A percentile compares a stretch with the other conserved stretches of the same genome.
Evolutionary conservation across 768 basidiomycete species (phyloP).

Genomic region (Suillus lakei): DNA sequence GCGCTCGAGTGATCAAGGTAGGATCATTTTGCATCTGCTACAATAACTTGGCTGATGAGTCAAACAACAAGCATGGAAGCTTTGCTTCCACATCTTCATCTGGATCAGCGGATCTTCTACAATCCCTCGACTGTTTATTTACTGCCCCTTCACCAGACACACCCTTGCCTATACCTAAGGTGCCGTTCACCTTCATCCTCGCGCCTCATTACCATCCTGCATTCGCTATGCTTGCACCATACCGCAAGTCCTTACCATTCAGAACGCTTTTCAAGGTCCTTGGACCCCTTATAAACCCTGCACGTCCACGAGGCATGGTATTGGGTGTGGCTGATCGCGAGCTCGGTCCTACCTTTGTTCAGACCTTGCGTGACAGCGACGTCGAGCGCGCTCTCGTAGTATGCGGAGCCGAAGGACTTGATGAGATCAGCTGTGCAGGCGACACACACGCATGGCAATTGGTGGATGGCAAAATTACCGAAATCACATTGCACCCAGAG

Average conservation of each 20-base stretch:
- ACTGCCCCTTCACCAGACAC: conserved; percentile 55
- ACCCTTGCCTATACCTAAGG: conserved; percentile 52
- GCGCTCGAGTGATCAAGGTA: conserved; percentile 92
- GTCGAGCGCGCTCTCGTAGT: conserved; percentile 90
- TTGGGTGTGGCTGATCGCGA: conserved; percentile 85
- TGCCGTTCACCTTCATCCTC: conserved; percentile 92
- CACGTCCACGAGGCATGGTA: conserved; percentile 84
- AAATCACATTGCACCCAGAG: conserved; percentile 64
- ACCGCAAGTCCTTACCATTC: conserved; percentile 87
- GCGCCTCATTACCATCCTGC: conserved; percentile 93
- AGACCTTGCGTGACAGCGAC: conserved; percentile 71
- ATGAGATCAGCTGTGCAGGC: conserved; percentile 96
- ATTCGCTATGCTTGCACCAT: conserved; percentile 79
- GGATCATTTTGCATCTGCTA: conserved; percentile 22
- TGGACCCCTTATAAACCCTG: conserved; percentile 93
- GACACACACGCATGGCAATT: conserved; percentile 87
- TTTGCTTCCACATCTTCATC: conserved; percentile 92
- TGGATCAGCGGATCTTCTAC: conserved; percentile 93
- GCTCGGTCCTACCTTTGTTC: conserved; percentile 82
- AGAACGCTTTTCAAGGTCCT: conserved; percentile 96
- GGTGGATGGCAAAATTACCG: conserved; percentile 65
- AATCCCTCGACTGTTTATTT: conserved; percentile 82
- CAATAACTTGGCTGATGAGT: no score
- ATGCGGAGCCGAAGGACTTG: conserved; percentile 88
- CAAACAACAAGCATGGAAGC: conserved; percentile 82